phyloP scores from a whole-genome alignment of 768 basidiomycete species.

The Gyrodon lividus region DNA sequence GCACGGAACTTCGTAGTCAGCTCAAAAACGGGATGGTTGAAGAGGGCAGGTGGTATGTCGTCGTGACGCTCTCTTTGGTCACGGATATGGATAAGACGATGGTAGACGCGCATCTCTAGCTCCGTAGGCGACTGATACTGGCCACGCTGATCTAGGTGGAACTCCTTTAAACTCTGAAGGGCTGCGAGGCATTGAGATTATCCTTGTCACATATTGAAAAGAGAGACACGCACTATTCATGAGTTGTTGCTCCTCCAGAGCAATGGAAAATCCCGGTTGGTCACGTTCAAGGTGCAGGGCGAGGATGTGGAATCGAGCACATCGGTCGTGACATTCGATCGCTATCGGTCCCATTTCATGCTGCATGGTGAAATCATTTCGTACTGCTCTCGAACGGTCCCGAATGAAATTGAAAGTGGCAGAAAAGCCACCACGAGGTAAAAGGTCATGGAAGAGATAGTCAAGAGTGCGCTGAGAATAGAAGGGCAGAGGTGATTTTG shows the following conservation, averaged over 20 bases:
- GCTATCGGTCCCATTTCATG: constrained; percentile 72
- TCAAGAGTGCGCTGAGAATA: constrained; percentile 74
- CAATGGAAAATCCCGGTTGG: constrained; percentile 53
- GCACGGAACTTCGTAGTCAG: constrained; percentile 78
- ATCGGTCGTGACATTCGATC: constrained; percentile 90
- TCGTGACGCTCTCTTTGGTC: constrained; percentile 78
- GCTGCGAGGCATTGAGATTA: constrained; percentile 46
- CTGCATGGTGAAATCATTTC: constrained; percentile 95
- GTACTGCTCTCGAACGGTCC: constrained; percentile 85
- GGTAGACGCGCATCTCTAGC: constrained; percentile 95
- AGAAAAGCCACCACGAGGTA: constrained; percentile 67
- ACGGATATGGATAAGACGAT: constrained; percentile 87
- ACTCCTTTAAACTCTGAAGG: constrained; percentile 88
- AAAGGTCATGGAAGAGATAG: constrained; percentile 86
- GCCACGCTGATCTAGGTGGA: constrained; percentile 80
- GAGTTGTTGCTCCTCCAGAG: constrained; percentile 83
- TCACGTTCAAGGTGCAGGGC: constrained; percentile 69
- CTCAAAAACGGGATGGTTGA: constrained; percentile 73
- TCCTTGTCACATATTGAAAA: neutral
- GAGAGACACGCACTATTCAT: constrained; percentile 72
- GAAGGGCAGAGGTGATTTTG: neutral
- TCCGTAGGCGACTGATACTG: constrained; percentile 76
- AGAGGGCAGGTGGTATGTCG: constrained; percentile 66
- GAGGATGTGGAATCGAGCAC: constrained; percentile 91
- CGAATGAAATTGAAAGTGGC: constrained; percentile 81